A percentile compares a stretch with the other conserved stretches of the same genome.
phyloP scores from a whole-genome alignment of 1,139 yeast species.

The Citeromyces hawaiiensis region DNA sequence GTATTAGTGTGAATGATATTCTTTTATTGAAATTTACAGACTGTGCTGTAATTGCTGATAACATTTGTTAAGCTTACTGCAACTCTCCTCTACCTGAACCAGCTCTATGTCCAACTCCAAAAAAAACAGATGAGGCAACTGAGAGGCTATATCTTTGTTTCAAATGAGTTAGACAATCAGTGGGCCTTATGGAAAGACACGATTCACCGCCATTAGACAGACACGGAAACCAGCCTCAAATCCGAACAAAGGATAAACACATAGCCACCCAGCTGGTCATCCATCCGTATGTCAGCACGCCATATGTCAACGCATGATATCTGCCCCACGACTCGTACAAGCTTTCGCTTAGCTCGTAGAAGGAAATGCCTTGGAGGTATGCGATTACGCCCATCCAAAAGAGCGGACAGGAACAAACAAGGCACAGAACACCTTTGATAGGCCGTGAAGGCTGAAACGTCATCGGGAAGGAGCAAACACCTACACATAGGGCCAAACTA shows the following conservation, averaged over 20 bases:
- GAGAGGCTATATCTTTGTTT: no score
- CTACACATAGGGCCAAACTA: conserved; percentile 62
- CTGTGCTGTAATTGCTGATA: no score
- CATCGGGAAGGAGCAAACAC: conserved; percentile 58
- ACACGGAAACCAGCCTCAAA: no score
- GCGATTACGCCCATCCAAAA: neutral
- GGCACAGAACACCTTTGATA: neutral
- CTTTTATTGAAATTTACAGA: no score
- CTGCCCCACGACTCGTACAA: neutral
- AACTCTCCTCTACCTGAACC: no score
- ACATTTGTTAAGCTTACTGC: no score
- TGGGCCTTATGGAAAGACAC: no score
- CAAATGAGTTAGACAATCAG: no score
- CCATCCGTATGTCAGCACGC: neutral
- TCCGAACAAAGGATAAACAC: neutral
- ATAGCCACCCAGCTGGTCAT: neutral
- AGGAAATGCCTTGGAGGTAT: neutral
- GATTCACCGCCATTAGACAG: no score
- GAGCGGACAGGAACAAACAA: neutral
- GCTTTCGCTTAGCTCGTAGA: neutral
- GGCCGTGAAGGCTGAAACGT: conserved; percentile 23
- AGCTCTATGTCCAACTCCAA: no score
- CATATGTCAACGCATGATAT: neutral
- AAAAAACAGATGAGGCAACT: no score
- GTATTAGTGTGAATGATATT: no score